Evolutionary conservation across 2,329 filamentous ascomycete species (phyloP), one percentile per base, ranked within the genome.

Genomic region (Alternaria hordeiaustralica): DNA sequence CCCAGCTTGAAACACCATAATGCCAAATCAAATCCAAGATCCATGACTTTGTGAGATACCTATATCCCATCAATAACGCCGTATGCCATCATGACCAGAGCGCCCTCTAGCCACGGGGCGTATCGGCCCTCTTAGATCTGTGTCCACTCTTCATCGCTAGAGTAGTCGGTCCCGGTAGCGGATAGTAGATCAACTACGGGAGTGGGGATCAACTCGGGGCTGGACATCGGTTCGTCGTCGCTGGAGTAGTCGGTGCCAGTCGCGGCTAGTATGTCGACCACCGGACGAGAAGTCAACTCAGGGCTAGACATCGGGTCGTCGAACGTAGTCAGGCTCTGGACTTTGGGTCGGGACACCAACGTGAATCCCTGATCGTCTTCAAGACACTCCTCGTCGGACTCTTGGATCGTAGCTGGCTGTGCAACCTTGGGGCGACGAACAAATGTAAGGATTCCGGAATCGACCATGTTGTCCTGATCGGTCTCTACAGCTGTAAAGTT

Each of bases 291-390:
- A 18, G 66, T 43, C 25, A 64, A n/a, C 46, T 71, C 65, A 2
- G 63, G 66, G 20, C 66, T 68, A 7, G 65, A 70, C 55, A 68
- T 60, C 5, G 51, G 50, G 21, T 60, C 58, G 6, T 65, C 53
- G 20, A 46, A 18, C 12, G 51, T 45, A 21, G 28, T 18, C 13
- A 11, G 15, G 2, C 15, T 20, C 10, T 26, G 30, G 2, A 44
- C 13, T 20, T 66, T 70, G 20, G 72, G 72, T 18, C 66, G 64
- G 53, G 66, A 64, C 6, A 76, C 68, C 13, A 75, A 28, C 1
- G 67, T 65, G 56, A 71, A 76, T 26, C 71, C 74, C 8, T 69
- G 61, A 20, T 75, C 72, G 33, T 73, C 71, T 41, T 67, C 66
- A 4, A 68, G 70, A 11, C 61, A 66, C 3, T 68, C 65, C 18